A percentile compares a stretch with the other conserved stretches of the same genome.
phyloP scores from a whole-genome alignment of 2,329 filamentous ascomycete genomes.

The Cercospora brassicicola region DNA sequence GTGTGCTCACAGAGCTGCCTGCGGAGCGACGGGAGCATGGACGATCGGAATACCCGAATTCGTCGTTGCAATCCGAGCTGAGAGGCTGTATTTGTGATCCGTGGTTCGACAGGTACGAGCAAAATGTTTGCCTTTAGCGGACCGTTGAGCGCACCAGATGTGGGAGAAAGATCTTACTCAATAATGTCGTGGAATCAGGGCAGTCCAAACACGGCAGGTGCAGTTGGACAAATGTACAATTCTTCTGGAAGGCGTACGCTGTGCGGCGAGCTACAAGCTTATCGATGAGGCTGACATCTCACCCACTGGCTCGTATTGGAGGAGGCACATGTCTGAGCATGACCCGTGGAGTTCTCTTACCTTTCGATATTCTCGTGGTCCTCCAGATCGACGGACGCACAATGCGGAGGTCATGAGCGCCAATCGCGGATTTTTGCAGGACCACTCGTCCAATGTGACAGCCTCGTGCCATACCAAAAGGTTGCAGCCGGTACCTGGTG shows the following conservation, averaged over 20 bases:
- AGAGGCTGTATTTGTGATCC: neutral
- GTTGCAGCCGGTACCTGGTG: constrained; percentile 1
- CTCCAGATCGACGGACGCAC: neutral
- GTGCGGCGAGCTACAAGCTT: neutral
- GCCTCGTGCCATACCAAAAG: neutral
- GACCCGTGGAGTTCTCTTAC: neutral
- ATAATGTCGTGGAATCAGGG: neutral
- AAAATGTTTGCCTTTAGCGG: neutral
- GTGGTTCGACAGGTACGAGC: neutral
- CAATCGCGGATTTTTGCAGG: constrained; percentile 17
- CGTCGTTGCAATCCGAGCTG: neutral
- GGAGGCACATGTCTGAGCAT: neutral
- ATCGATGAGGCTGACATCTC: neutral
- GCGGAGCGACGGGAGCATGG: neutral
- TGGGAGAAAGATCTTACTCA: neutral
- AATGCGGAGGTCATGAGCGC: neutral
- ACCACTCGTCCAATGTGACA: constrained; percentile 1
- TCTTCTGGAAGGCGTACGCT: neutral
- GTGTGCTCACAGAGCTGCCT: neutral
- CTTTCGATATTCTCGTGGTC: neutral
- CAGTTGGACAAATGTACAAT: neutral
- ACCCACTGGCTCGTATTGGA: neutral
- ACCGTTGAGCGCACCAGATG: neutral
- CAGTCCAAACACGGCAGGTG: neutral
- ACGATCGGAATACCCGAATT: neutral